Evolutionary conservation across 441 rosid genomes (phyloP).

Genomic region (Mallotus japonicus): DNA sequence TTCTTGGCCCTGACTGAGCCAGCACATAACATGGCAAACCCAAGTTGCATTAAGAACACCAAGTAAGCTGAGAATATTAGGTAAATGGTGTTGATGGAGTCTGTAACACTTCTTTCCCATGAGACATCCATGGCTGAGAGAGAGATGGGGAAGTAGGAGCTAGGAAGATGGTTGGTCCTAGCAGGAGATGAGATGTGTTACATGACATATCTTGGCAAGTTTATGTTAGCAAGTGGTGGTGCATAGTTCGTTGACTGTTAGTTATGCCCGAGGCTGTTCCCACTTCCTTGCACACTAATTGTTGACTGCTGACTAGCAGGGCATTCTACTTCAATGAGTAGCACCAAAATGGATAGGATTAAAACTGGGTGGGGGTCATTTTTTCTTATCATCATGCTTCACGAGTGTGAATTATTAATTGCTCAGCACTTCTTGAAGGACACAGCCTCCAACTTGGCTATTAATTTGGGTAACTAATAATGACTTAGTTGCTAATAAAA

Average conservation of each 20-base stretch:
- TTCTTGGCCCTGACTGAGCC: constrained; percentile 84
- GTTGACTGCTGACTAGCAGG: constrained; percentile 25
- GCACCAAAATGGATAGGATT: constrained; percentile 12
- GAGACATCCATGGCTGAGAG: constrained; percentile 39
- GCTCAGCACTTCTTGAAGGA: too few relatives aligned
- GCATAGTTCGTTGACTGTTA: constrained; percentile 38
- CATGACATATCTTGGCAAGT: background rate
- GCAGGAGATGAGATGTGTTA: constrained; percentile 16
- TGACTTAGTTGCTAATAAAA: background rate
- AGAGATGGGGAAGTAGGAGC: background rate
- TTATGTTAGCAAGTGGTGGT: background rate
- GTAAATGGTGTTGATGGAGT: constrained; percentile 60
- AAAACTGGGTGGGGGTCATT: background rate
- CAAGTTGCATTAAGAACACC: constrained; percentile 86
- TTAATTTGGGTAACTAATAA: background rate
- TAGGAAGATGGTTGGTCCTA: constrained; percentile 22
- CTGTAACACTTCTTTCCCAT: constrained; percentile 54
- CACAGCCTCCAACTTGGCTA: background rate
- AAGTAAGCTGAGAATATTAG: constrained; percentile 82
- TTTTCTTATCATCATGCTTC: background rate
- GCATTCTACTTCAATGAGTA: constrained; percentile 29
- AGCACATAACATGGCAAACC: constrained; percentile 90
- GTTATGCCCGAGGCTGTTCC: constrained; percentile 13
- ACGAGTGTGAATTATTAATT: too few relatives aligned
- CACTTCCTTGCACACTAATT: background rate